A percentile compares a stretch with the other conserved stretches of the same genome.
Conservation (phyloP, 768 basidiomycete species). For the Rhodotorula kratochvilovae region DNA sequence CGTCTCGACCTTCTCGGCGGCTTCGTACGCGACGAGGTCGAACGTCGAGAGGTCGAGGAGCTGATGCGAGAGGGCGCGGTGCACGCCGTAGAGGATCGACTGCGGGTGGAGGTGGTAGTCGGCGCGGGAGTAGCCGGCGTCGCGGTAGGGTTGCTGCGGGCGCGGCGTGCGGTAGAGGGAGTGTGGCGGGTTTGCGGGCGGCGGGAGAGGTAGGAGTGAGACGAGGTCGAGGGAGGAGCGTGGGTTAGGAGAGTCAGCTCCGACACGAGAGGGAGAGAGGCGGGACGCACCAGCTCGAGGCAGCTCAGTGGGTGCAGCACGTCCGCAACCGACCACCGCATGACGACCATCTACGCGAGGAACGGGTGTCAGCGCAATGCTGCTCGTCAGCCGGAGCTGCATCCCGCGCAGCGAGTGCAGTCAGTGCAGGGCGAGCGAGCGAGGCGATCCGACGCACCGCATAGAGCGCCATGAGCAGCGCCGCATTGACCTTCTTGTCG, state of each 20-base stretch:
- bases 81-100: slow-evolving; percentile 86
- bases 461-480: slow-evolving; percentile 87
- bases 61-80: slow-evolving; percentile 52
- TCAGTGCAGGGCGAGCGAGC: neutral
- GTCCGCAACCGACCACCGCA: slow-evolving; percentile 82
- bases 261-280: neutral
- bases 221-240: too few species aligned
- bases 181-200: too few species aligned
- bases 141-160: slow-evolving; percentile 61
- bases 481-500: slow-evolving; percentile 84
- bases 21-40: slow-evolving; percentile 85
- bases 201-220: too few species aligned
- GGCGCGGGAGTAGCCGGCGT: slow-evolving; percentile 84
- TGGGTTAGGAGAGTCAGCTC: too few species aligned
- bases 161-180: too few species aligned
- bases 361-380: neutral
- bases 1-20: slow-evolving; percentile 90
- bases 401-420: too few species aligned
- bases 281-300: slow-evolving; percentile 37
- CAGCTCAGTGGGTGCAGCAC: slow-evolving; percentile 87
- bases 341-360: slow-evolving; percentile 76
- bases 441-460: slow-evolving; percentile 58
- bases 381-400: too few species aligned
- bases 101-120: slow-evolving; percentile 92
- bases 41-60: slow-evolving; percentile 57